A percentile compares a stretch with the other conserved stretches of the same genome.
Evolutionary conservation across 345 rosid species (phyloP).

Genomic region (Euphorbia peplus): DNA sequence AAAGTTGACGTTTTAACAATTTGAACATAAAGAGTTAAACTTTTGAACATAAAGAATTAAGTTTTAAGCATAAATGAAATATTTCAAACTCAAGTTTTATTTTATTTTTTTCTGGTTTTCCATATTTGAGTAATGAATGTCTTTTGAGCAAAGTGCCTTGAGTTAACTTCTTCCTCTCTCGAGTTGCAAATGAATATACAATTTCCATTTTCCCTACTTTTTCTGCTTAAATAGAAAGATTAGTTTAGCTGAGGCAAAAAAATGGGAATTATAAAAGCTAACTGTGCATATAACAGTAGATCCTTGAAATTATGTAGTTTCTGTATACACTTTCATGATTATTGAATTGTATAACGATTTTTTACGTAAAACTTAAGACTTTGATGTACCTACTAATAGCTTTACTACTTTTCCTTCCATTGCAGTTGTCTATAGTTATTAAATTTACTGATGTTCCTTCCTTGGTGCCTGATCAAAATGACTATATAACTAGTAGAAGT

Average conservation of each 20-base stretch:
- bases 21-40: no score
- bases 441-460: not conserved
- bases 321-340: not conserved
- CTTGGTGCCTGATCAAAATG: not conserved
- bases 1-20: no score
- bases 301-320: not conserved
- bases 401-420: slow-evolving; percentile 14
- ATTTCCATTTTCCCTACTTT: not conserved
- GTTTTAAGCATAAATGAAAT: no score
- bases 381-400: slow-evolving; percentile 4
- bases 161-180: not conserved
- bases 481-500: not conserved
- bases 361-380: not conserved
- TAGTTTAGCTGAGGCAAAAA: not conserved
- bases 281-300: not conserved
- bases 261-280: not conserved
- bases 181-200: slow-evolving; percentile 1
- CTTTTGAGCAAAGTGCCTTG: not conserved
- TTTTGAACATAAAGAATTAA: no score
- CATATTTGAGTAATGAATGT: not conserved
- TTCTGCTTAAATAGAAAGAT: not conserved
- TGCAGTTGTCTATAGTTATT: slow-evolving; percentile 77
- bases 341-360: not conserved
- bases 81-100: not conserved
- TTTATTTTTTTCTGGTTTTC: not conserved